Conservation (phyloP, 805 yeast species). For the Metschnikowia kofuensis region DNA sequence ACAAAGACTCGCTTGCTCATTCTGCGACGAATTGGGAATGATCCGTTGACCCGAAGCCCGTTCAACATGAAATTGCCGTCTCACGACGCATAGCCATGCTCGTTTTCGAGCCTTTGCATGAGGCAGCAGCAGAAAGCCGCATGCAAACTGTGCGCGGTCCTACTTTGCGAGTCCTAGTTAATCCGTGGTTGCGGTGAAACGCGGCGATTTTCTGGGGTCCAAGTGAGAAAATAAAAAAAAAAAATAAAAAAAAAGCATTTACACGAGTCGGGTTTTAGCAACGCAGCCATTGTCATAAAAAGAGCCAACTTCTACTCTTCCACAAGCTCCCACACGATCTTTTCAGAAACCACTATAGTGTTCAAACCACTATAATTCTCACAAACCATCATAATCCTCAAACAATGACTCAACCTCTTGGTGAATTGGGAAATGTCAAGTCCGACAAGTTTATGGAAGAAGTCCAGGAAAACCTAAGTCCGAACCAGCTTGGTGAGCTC, state of each 20-base stretch:
- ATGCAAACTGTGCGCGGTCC: conserved; percentile 1
- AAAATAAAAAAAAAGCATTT: too few relatives aligned
- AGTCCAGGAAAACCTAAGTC: conserved; percentile 9
- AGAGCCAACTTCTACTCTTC: too few relatives aligned
- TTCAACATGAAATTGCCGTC: background rate
- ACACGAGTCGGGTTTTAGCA: background rate
- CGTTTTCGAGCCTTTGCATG: conserved; percentile 4
- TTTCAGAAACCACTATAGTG: too few relatives aligned
- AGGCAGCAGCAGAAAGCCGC: conserved; percentile 4
- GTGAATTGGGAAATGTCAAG: conserved; percentile 18
- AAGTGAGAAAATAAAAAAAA: background rate
- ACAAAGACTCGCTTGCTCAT: conserved; percentile 26
- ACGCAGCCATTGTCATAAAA: background rate
- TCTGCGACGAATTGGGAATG: background rate
- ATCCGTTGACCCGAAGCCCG: background rate
- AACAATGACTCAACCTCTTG: conserved; percentile 10
- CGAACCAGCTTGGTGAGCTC: conserved; percentile 8
- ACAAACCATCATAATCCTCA: background rate
- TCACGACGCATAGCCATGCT: conserved; percentile 4
- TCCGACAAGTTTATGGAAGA: conserved; percentile 4
- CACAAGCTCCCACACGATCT: too few relatives aligned
- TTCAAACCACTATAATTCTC: background rate
- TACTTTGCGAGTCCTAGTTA: background rate
- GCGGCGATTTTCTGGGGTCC: conserved; percentile 1
- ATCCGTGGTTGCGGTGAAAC: background rate